phyloP scores from a whole-genome alignment of 768 basidiomycete species.

The Podaxis carcinomalis region DNA sequence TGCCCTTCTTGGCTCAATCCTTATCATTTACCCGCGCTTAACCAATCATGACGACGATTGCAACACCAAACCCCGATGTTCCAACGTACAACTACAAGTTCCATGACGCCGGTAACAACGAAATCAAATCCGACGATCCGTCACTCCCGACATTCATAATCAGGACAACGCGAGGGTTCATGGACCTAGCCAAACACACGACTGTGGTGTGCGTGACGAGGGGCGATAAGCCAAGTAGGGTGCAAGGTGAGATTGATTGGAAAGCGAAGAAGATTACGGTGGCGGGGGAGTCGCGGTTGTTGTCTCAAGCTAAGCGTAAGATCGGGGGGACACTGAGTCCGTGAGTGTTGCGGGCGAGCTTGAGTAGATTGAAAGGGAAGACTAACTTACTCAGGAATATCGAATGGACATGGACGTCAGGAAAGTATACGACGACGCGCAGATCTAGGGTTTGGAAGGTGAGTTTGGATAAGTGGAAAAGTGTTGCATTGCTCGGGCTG shows the following conservation, averaged over 20 bases:
- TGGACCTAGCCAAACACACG: background rate
- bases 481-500: background rate
- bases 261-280: slow-evolving; percentile 14
- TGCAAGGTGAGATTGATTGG: slow-evolving; percentile 14
- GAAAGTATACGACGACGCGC: slow-evolving; percentile 10
- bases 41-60: background rate
- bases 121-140: background rate
- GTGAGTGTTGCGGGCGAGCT: slow-evolving; percentile 6
- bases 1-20: background rate
- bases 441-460: slow-evolving; percentile 15
- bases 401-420: slow-evolving; percentile 17
- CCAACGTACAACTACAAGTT: slow-evolving; percentile 1
- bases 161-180: slow-evolving; percentile 5
- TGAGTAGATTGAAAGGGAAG: no score
- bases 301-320: slow-evolving; percentile 12
- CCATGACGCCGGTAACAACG: slow-evolving; percentile 14
- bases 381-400: slow-evolving; percentile 1
- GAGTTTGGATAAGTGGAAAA: background rate
- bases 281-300: background rate
- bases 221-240: background rate
- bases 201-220: background rate
- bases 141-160: slow-evolving; percentile 10
- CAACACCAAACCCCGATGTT: background rate
- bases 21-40: background rate
- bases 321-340: slow-evolving; percentile 12